A percentile compares a stretch with the other conserved stretches of the same genome.
phyloP scores from a whole-genome alignment of 2,329 filamentous ascomycete species.

The Orbilia javanica region DNA sequence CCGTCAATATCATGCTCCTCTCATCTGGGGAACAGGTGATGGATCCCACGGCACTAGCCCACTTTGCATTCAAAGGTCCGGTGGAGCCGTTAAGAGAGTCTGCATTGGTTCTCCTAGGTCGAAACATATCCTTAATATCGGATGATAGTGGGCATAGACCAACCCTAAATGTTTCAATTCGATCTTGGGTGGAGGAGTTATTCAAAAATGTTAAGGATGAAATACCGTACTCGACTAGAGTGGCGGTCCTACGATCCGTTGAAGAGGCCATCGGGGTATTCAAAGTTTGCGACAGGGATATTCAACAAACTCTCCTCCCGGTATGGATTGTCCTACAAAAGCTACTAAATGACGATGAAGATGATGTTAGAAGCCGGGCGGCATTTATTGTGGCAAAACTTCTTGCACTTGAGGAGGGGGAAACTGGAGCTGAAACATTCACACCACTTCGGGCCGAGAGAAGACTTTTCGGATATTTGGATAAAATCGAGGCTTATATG shows the following conservation, averaged over 20 bases:
- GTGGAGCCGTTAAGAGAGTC: conserved; percentile 57
- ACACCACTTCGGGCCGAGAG: conserved; percentile 39
- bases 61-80: background rate
- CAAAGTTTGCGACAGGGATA: conserved; percentile 62
- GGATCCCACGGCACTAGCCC: background rate
- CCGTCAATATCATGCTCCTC: conserved; percentile 35
- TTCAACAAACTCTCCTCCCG: conserved; percentile 67
- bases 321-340: conserved; percentile 78
- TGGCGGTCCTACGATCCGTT: conserved; percentile 73
- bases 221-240: conserved; percentile 75
- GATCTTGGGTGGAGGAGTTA: conserved; percentile 38
- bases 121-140: background rate
- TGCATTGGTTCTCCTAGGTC: conserved; percentile 33
- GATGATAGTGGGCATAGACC: background rate
- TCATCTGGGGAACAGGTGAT: conserved; percentile 17
- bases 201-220: conserved; percentile 35
- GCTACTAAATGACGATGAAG: conserved; percentile 87
- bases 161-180: background rate
- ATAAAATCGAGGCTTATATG: background rate
- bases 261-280: conserved; percentile 67
- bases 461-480: conserved; percentile 35
- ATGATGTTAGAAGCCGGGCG: conserved; percentile 81
- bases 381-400: conserved; percentile 63
- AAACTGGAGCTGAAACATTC: conserved; percentile 25
- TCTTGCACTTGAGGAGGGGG: conserved; percentile 64